Evolutionary conservation across 2,329 filamentous ascomycete species (phyloP).

Genomic region (Westerdykella aurantiaca): DNA sequence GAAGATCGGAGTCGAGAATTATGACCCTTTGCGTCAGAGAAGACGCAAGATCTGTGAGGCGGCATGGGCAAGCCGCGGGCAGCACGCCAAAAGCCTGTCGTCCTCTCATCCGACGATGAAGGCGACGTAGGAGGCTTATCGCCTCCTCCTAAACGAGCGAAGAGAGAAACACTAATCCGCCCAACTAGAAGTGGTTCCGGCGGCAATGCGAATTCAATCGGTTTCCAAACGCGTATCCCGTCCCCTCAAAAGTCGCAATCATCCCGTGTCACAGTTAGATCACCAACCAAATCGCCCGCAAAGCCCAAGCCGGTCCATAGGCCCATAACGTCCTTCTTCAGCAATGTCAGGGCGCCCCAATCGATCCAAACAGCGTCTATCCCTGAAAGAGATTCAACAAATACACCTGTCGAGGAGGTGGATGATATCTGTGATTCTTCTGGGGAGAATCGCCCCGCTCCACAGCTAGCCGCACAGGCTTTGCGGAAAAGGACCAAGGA

Average conservation of each 20-base stretch:
- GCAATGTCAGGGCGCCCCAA: conserved; percentile 27
- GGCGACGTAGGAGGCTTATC: conserved; percentile 20
- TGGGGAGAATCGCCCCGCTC: conserved; percentile 21
- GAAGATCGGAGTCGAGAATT: conserved; percentile 16
- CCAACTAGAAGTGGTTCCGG: no score
- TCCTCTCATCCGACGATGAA: conserved; percentile 34
- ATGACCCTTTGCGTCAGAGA: conserved; percentile 20
- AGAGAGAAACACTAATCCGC: conserved; percentile 22
- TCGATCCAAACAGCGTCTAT: conserved; percentile 36
- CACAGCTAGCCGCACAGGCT: conserved; percentile 20
- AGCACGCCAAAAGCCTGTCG: conserved; percentile 32
- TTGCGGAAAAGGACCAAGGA: conserved; percentile 27
- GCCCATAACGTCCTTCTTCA: conserved; percentile 48
- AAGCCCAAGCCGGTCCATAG: conserved; percentile 37
- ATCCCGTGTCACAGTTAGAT: conserved; percentile 15
- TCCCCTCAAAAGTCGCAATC: conserved; percentile 18
- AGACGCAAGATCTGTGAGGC: conserved; percentile 14
- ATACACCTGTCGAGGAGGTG: conserved; percentile 21
- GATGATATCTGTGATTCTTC: conserved; percentile 37
- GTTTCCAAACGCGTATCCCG: conserved; percentile 16
- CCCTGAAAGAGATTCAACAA: conserved; percentile 30
- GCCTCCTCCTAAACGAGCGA: conserved; percentile 25
- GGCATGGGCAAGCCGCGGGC: conserved; percentile 38
- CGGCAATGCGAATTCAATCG: conserved; percentile 1
- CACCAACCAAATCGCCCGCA: conserved; percentile 28